phyloP scores from a whole-genome alignment of 495 filamentous ascomycete species.

The Cudoniella acicularis region DNA sequence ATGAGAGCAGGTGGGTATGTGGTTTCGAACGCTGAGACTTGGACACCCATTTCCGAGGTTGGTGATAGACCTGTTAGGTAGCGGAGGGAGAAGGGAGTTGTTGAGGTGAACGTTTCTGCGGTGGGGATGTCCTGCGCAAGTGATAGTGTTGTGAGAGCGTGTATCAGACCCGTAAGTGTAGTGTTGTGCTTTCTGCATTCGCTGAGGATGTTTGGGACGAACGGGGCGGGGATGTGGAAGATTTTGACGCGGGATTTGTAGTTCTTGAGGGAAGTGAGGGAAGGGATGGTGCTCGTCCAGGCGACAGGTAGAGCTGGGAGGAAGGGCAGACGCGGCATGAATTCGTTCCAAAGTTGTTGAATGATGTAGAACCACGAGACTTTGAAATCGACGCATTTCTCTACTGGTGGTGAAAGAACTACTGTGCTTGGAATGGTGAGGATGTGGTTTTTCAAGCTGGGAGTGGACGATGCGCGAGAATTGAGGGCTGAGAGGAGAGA shows the following conservation, averaged over 20 bases:
- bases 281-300: constrained; percentile 3
- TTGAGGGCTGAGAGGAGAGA: constrained; percentile 23
- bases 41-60: constrained; percentile 17
- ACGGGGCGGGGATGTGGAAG: constrained; percentile 14
- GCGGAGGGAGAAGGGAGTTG: constrained; percentile 10
- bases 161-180: constrained; percentile 27
- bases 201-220: constrained; percentile 11
- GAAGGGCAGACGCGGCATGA: constrained; percentile 2
- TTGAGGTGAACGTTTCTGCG: constrained; percentile 12
- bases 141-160: constrained; percentile 16
- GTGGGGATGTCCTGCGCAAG: constrained; percentile 15
- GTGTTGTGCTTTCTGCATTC: constrained; percentile 19
- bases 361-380: constrained; percentile 10
- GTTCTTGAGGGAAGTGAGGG: neutral
- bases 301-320: neutral
- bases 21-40: constrained; percentile 16
- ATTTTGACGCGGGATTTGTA: constrained; percentile 20
- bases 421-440: constrained; percentile 5
- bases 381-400: constrained; percentile 14
- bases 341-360: neutral
- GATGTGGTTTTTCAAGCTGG: neutral
- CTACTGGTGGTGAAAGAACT: constrained; percentile 6
- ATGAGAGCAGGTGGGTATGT: constrained; percentile 10
- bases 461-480: neutral
- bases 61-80: constrained; percentile 15